These are phyloP conservation scores for Podila epigama DNA, from an alignment of 192 early-diverging fungal genomes.

Conservation along the genomic window DNA sequence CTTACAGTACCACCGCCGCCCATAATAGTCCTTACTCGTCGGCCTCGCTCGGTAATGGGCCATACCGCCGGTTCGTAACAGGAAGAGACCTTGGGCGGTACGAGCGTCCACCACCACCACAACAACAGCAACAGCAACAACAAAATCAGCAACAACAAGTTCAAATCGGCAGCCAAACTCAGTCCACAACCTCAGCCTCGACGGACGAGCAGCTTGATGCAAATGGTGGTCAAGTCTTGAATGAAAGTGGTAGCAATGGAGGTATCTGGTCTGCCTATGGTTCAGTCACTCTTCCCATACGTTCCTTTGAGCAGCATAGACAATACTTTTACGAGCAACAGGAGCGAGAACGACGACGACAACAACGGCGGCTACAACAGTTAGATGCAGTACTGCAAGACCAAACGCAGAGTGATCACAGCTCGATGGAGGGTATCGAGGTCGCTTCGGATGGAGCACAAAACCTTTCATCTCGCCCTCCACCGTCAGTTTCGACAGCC, in stretches of 20 bases:
- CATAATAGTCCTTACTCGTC: too few relatives aligned
- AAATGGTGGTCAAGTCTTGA: neutral
- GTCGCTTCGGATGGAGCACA: too few relatives aligned
- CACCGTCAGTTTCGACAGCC: neutral
- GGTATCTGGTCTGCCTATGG: slow-evolving; percentile 30
- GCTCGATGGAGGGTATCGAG: neutral
- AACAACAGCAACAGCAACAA: neutral
- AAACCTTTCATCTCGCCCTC: neutral
- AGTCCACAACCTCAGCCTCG: neutral
- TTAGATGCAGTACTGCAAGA: too few relatives aligned
- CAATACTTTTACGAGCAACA: neutral
- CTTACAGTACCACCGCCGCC: neutral
- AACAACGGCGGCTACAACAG: too few relatives aligned
- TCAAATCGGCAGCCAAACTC: neutral
- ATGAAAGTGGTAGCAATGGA: neutral
- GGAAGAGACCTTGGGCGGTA: slow-evolving; percentile 13
- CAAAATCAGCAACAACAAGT: neutral
- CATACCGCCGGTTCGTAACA: slow-evolving; percentile 29
- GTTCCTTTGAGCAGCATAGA: slow-evolving; percentile 19
- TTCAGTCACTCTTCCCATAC: neutral
- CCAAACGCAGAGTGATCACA: neutral
- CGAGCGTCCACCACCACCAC: slow-evolving; percentile 2
- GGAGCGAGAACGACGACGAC: too few relatives aligned
- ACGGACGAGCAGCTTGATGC: neutral
- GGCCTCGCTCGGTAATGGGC: slow-evolving; percentile 1